Base-by-base conservation (phyloP, 1,139 yeast species). In the Sugiyamaella neomexicana region DNA sequence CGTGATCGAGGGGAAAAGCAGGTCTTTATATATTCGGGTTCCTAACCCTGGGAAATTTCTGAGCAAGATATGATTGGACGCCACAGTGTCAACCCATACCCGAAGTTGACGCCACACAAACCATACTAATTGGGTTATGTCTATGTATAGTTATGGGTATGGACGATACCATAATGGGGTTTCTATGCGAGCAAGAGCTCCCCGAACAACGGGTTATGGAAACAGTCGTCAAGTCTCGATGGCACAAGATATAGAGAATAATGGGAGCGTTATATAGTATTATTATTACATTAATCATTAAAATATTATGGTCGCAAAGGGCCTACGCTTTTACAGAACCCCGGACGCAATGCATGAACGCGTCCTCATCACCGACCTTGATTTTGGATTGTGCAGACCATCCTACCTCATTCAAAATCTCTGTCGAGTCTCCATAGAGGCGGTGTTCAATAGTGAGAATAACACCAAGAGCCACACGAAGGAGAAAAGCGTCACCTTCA, bases 401-500 rank as follows among this genome's bases (percentile, higher is more conserved):
- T 9, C 77, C 77, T 34, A 78, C 62, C 38, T 62, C 58, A 12
- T 39, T 37, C 37, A 79, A 58, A 3, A 80, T 72, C 59, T 82
- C 88, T 3, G 71, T 64, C 39, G 73, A 72, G 34, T 74, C 64
- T 1, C 85, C 86, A 64, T 75, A 82, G 20, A 85, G 72, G 61
- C 79, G 80, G 61, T 77, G 80, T 47, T 79, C 80, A 29, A 79
- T 68, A 47, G 74, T 72, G 25, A 73, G 72, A 50, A 84, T 65
- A 12, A 81, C 66, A 0, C 81, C 85, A 8, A 83, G 65, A 1
- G 77, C 74, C 15, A 75, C 76, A 27, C 82, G 74, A 54, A 78
- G 69, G 50, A 81, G 64, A 59, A 80, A 76, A 1, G 75, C 69
- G 59, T 80, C 85, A 2, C 83, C 82, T 63, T 84, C 89, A 64